A percentile compares a stretch with the other conserved stretches of the same genome.
These are phyloP conservation scores for Penstemon newberryi DNA, from an alignment of 257 asterid genomes.

Conservation along the genomic window DNA sequence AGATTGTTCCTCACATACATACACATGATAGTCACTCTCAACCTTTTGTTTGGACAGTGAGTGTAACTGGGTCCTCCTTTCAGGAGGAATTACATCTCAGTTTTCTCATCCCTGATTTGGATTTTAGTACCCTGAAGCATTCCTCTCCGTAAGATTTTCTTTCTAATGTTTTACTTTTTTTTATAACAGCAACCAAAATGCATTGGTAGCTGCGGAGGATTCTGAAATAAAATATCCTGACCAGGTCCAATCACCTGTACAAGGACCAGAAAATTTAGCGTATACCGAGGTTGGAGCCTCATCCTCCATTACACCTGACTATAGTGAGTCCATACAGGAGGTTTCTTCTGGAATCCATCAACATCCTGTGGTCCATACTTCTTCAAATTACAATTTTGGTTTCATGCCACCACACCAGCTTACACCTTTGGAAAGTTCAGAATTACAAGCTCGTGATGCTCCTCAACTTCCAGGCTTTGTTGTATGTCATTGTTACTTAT, in stretches of 20 bases:
- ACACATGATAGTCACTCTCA: not conserved
- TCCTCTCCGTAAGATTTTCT: constrained; percentile 4
- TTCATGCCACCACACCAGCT: constrained; percentile 45
- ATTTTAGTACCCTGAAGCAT: not conserved
- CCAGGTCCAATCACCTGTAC: constrained; percentile 32
- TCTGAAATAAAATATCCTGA: constrained; percentile 37
- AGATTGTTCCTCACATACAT: constrained; percentile 3
- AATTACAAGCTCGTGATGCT: constrained; percentile 49
- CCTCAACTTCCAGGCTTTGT: constrained; percentile 45
- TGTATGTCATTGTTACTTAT: constrained; percentile 31
- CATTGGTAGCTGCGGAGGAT: constrained; percentile 33
- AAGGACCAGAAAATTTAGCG: constrained; percentile 34
- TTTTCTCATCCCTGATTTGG: not conserved
- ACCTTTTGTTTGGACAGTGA: not conserved
- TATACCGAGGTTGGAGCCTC: constrained; percentile 41
- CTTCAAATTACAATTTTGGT: constrained; percentile 42
- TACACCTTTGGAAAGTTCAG: constrained; percentile 49
- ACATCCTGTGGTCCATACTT: constrained; percentile 37
- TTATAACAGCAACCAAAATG: constrained; percentile 44
- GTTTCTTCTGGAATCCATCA: constrained; percentile 37
- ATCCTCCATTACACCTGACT: constrained; percentile 38
- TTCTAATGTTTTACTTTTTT: constrained; percentile 14
- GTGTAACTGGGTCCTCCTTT: not conserved
- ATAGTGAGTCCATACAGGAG: constrained; percentile 42
- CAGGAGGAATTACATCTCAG: not conserved